phyloP scores from a whole-genome alignment of 306 rosid genomes.

The Glycyrrhiza uralensis region DNA sequence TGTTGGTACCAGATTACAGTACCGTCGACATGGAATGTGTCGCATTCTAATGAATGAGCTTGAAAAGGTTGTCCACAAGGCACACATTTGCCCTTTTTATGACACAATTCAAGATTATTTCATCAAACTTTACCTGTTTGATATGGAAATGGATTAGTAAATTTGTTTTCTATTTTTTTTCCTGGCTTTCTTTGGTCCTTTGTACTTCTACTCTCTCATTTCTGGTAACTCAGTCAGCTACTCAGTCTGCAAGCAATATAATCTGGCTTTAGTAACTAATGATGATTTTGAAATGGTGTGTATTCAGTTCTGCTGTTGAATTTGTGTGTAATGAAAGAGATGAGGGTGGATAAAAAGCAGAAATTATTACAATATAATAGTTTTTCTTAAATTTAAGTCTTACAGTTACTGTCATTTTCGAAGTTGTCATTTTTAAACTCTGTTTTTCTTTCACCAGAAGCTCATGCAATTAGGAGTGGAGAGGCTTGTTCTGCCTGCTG shows the following conservation, averaged over 20 bases:
- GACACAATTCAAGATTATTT: background rate
- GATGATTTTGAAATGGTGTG: background rate
- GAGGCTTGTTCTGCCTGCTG: slow-evolving; percentile 82
- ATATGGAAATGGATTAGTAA: background rate
- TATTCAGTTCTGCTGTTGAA: background rate
- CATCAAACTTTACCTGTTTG: background rate
- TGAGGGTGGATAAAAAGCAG: background rate
- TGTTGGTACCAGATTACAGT: slow-evolving; percentile 68
- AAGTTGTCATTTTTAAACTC: background rate
- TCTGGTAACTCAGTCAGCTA: background rate
- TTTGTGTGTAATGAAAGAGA: background rate
- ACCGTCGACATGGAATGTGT: slow-evolving; percentile 91
- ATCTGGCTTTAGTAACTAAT: background rate
- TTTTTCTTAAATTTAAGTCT: background rate
- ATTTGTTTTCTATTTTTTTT: background rate
- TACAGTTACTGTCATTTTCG: background rate
- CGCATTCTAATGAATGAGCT: slow-evolving; percentile 72
- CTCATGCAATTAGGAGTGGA: slow-evolving; percentile 75
- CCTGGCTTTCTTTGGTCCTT: background rate
- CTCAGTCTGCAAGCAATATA: background rate
- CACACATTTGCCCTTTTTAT: background rate
- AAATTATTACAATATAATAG: background rate
- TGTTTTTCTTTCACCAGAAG: slow-evolving; percentile 40
- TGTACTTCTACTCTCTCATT: background rate
- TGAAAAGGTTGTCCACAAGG: slow-evolving; percentile 56